These are phyloP conservation scores for Apiotrichum mycotoxinovorans DNA, from an alignment of 1,284 basidiomycete species.

Conservation along the genomic window DNA sequence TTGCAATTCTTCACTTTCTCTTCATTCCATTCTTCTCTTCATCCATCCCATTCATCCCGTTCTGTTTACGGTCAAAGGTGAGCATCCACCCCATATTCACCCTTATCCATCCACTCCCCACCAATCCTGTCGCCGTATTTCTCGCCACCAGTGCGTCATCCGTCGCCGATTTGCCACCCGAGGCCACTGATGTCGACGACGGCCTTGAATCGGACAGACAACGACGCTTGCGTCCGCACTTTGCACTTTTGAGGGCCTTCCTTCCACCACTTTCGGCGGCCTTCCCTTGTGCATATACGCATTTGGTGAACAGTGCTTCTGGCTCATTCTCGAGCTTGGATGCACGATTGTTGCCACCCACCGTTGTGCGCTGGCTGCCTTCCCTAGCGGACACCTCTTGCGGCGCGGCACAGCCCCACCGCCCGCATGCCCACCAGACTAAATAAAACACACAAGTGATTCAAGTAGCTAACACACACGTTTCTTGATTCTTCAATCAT, in stretches of 20 bases:
- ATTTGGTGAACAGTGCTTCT: too few species aligned
- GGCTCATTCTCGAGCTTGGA: neutral
- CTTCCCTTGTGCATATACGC: neutral
- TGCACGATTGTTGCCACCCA: neutral
- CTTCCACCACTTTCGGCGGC: neutral
- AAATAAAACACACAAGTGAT: too few species aligned
- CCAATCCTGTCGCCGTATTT: neutral
- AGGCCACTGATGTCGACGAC: too few species aligned
- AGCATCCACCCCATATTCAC: neutral
- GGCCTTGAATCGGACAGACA: too few species aligned
- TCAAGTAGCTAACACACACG: too few species aligned
- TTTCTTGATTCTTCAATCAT: too few species aligned
- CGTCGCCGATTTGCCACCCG: neutral
- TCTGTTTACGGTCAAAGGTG: neutral
- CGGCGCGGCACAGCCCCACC: too few species aligned
- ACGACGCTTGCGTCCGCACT: neutral
- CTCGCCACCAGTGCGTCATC: neutral
- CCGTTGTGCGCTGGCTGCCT: neutral
- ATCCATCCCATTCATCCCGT: neutral
- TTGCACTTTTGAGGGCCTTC: too few species aligned
- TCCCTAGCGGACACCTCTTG: neutral
- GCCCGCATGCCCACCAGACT: too few species aligned
- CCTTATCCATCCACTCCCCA: neutral
- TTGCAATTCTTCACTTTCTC: neutral
- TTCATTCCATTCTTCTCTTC: neutral